phyloP scores from a whole-genome alignment of 805 yeast genomes.

The Sungouiella thailandica region DNA sequence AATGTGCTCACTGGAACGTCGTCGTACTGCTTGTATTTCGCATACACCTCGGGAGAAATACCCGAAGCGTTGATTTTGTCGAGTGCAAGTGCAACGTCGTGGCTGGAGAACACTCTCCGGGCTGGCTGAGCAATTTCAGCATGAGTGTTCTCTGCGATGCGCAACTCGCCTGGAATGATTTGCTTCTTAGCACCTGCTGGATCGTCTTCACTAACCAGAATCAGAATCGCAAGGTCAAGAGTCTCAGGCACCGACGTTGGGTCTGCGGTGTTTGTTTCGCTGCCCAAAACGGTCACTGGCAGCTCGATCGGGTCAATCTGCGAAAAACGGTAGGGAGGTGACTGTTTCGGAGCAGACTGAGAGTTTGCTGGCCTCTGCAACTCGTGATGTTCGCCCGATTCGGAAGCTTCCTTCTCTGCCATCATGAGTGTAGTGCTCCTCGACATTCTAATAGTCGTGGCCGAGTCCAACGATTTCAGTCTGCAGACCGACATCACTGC shows the following conservation, averaged over 20 bases:
- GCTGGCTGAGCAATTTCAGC: background rate
- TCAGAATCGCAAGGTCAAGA: too few species aligned
- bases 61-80: conserved; percentile 6
- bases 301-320: too few species aligned
- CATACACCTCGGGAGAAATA: conserved; percentile 5
- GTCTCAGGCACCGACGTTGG: background rate
- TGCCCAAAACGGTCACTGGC: too few species aligned
- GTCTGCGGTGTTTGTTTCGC: too few species aligned
- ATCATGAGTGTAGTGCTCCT: too few species aligned
- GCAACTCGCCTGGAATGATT: background rate
- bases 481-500: background rate
- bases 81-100: conserved; percentile 3
- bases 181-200: background rate
- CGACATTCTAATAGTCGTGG: background rate
- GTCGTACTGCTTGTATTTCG: conserved; percentile 12
- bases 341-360: too few species aligned
- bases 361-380: too few species aligned
- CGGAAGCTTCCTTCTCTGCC: too few species aligned
- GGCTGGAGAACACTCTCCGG: background rate
- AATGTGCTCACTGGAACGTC: conserved; percentile 12
- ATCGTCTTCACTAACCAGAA: too few species aligned
- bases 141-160: background rate
- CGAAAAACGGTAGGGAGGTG: too few species aligned
- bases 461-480: background rate
- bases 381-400: too few species aligned